These are phyloP conservation scores for Jamesozyma piceae DNA, from an alignment of 805 yeast genomes.

Conservation along the genomic window DNA sequence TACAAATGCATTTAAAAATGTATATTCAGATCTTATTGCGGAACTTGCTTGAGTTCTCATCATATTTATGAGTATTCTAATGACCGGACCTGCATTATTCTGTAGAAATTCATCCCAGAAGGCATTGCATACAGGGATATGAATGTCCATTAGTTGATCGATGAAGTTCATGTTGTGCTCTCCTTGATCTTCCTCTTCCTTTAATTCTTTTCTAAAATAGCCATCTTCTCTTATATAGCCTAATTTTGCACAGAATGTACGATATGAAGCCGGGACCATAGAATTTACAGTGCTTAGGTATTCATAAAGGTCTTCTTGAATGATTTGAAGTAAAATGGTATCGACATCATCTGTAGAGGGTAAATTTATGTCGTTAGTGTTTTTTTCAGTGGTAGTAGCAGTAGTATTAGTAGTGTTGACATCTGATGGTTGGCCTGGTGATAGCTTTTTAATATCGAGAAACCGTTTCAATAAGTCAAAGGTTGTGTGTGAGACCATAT, in stretches of 20 bases:
- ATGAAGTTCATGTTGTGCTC: slow-evolving; percentile 7
- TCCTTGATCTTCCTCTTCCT: background rate
- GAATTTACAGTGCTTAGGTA: slow-evolving; percentile 14
- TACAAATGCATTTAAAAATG: slow-evolving; percentile 10
- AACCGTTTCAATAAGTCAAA: slow-evolving; percentile 7
- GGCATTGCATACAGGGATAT: slow-evolving; percentile 15
- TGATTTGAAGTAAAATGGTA: slow-evolving; percentile 3
- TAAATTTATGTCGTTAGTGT: background rate
- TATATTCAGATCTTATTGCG: slow-evolving; percentile 9
- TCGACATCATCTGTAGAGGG: no score
- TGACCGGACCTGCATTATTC: slow-evolving; percentile 8
- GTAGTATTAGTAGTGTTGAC: background rate
- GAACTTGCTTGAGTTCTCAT: slow-evolving; percentile 11
- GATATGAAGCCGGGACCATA: slow-evolving; percentile 13
- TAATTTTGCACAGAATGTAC: slow-evolving; percentile 10
- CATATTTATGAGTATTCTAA: slow-evolving; percentile 8
- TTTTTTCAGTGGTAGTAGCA: background rate
- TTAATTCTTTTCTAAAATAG: slow-evolving; percentile 3
- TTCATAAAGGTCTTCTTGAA: slow-evolving; percentile 14
- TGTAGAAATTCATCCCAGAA: slow-evolving; percentile 15
- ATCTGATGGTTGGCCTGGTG: background rate
- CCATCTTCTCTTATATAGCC: slow-evolving; percentile 11
- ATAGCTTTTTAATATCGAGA: slow-evolving; percentile 4
- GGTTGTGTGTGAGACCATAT: slow-evolving; percentile 7
- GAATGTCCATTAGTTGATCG: slow-evolving; percentile 13